Percentiles rank a stretch among this genome's conserved stretches.
These are phyloP conservation scores for Flaveria trinervia DNA, from an alignment of 129 eudicot genomes.

Conservation along the genomic window DNA sequence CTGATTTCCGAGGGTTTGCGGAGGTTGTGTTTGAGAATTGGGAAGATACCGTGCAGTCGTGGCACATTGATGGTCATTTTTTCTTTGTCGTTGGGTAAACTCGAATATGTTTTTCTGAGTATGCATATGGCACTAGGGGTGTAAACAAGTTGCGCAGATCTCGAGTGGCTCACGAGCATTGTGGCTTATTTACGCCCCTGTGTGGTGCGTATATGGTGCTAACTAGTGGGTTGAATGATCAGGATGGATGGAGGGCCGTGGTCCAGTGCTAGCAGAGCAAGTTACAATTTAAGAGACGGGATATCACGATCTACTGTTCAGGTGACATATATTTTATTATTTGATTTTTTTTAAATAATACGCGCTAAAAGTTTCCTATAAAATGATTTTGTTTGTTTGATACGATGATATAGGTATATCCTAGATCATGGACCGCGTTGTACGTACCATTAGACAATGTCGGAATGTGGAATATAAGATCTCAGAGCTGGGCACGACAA, in stretches of 20 bases:
- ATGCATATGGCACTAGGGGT: background rate
- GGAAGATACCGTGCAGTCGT: conserved; percentile 63
- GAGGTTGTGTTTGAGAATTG: conserved; percentile 70
- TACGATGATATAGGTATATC: conserved; percentile 55
- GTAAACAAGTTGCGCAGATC: background rate
- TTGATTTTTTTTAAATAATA: background rate
- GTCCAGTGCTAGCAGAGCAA: conserved; percentile 64
- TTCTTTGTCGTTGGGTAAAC: conserved; percentile 81
- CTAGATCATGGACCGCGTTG: conserved; percentile 85
- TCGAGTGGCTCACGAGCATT: background rate
- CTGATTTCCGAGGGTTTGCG: conserved; percentile 58
- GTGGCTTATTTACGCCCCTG: background rate
- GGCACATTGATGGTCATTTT: conserved; percentile 76
- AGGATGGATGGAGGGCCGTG: conserved; percentile 96
- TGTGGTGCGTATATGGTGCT: background rate
- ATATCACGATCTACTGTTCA: conserved; percentile 72
- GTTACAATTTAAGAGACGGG: conserved; percentile 78
- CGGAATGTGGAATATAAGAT: conserved; percentile 95
- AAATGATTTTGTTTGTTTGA: background rate
- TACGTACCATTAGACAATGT: conserved; percentile 87
- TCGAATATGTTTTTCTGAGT: background rate
- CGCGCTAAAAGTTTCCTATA: background rate
- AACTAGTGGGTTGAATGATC: conserved; percentile 16
- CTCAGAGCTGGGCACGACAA: conserved; percentile 82
- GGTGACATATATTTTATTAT: conserved; percentile 28